These are phyloP conservation scores for Phytophthora tentaculata DNA, from an alignment of 352 stramenopile species.

Conservation along the genomic window DNA sequence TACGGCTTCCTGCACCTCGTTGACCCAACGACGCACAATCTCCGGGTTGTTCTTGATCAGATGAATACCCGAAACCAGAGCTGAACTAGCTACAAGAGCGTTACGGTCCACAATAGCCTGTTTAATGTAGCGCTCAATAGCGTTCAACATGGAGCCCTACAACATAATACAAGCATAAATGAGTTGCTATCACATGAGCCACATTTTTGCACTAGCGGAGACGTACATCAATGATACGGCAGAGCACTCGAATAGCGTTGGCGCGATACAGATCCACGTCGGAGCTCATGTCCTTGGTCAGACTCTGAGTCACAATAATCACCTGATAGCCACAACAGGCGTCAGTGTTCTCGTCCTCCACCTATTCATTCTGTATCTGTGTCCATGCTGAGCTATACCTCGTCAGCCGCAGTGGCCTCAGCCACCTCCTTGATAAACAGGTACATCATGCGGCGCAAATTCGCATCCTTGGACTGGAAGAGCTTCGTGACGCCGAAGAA, in stretches of 20 bases:
- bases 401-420: constrained; percentile 89
- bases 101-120: constrained; percentile 99
- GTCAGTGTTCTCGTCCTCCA: constrained; percentile 16
- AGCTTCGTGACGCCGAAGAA: constrained; percentile 99
- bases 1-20: constrained; percentile 97
- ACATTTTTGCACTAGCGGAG: not conserved
- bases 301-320: constrained; percentile 99
- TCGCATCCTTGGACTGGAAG: constrained; percentile 98
- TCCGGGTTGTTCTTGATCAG: constrained; percentile 94
- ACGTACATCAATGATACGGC: constrained; percentile 93
- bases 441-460: constrained; percentile 99
- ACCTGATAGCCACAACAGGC: constrained; percentile 81
- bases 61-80: constrained; percentile 96
- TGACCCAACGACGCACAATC: constrained; percentile 96
- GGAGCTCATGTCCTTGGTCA: constrained; percentile 99
- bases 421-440: constrained; percentile 99
- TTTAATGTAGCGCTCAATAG: constrained; percentile 98
- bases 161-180: constrained; percentile 9
- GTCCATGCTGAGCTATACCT: constrained; percentile 37
- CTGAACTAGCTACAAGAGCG: constrained; percentile 95
- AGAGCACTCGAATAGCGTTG: constrained; percentile 98
- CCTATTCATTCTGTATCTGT: not conserved
- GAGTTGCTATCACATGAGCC: constrained; percentile 5
- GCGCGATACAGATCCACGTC: constrained; percentile 97
- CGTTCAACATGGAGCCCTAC: constrained; percentile 89